Evolutionary conservation across 306 rosid genomes (phyloP).

Genomic region (Prinsepia uniflora): DNA sequence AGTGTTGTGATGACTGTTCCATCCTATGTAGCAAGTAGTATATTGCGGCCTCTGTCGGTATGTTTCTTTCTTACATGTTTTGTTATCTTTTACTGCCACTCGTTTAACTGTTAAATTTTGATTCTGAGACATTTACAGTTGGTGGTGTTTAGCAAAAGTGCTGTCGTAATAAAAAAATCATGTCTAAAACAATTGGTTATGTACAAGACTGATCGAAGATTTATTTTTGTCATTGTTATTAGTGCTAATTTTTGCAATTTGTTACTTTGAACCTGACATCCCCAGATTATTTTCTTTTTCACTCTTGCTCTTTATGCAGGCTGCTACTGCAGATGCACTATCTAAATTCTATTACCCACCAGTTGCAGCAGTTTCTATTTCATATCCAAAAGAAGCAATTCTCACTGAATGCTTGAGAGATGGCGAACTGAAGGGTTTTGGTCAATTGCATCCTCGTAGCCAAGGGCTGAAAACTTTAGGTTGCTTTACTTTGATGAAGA

Average conservation of each 20-base stretch:
- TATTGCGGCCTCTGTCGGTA: slow-evolving; percentile 83
- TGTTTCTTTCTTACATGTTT: slow-evolving; percentile 33
- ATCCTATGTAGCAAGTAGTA: slow-evolving; percentile 69
- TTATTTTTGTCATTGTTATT: not conserved
- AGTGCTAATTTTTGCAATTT: slow-evolving; percentile 4
- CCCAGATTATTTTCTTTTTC: slow-evolving; percentile 18
- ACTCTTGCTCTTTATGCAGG: slow-evolving; percentile 44
- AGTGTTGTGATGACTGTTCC: slow-evolving; percentile 89
- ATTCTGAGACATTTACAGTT: not conserved
- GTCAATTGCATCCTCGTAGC: slow-evolving; percentile 96
- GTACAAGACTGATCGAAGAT: slow-evolving; percentile 3
- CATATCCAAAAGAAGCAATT: slow-evolving; percentile 96
- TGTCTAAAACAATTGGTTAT: slow-evolving; percentile 2
- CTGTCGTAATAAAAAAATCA: not conserved
- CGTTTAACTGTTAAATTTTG: not conserved
- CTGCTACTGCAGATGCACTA: slow-evolving; percentile 80
- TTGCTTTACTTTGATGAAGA: slow-evolving; percentile 22
- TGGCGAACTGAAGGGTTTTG: slow-evolving; percentile 88
- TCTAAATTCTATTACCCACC: slow-evolving; percentile 90
- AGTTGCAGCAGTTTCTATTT: slow-evolving; percentile 85
- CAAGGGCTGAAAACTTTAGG: slow-evolving; percentile 98
- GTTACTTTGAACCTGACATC: slow-evolving; percentile 11
- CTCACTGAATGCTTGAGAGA: slow-evolving; percentile 72
- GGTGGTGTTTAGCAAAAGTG: not conserved
- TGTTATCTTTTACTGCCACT: not conserved